These are phyloP conservation scores for Lasiosphaeria ovina DNA, from an alignment of 495 filamentous ascomycete species.

Conservation along the genomic window DNA sequence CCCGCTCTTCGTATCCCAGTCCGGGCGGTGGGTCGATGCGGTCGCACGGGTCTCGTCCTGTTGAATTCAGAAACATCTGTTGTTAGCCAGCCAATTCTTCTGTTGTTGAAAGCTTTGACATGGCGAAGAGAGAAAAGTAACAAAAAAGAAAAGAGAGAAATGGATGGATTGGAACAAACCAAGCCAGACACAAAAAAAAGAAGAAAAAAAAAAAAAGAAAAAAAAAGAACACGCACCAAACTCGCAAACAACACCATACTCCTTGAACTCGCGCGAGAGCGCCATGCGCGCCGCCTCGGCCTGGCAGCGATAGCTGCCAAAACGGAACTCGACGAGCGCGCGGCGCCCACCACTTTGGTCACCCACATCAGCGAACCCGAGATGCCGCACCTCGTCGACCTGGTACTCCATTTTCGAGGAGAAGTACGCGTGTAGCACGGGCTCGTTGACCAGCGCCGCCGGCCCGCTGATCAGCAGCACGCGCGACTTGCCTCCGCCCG, in stretches of 20 bases:
- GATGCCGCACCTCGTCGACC: constrained; percentile 19
- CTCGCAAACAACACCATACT: constrained; percentile 22
- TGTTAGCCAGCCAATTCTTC: too few relatives aligned
- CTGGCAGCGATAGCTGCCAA: constrained; percentile 45
- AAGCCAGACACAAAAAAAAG: too few relatives aligned
- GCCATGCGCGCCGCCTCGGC: constrained; percentile 39
- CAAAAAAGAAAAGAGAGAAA: neutral
- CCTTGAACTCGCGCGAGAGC: constrained; percentile 31
- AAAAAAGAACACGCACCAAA: constrained; percentile 21
- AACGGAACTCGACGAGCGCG: constrained; percentile 36
- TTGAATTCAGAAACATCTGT: neutral
- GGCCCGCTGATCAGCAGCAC: constrained; percentile 30
- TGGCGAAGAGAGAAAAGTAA: neutral
- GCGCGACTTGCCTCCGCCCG: constrained; percentile 18
- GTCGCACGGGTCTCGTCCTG: constrained; percentile 22
- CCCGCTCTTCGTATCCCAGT: too few relatives aligned
- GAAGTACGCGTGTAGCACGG: constrained; percentile 22
- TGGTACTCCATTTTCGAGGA: constrained; percentile 26
- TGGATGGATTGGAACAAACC: too few relatives aligned
- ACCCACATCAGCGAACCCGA: neutral
- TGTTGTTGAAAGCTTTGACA: too few relatives aligned
- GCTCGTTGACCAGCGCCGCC: constrained; percentile 17
- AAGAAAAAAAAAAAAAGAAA: constrained; percentile 2
- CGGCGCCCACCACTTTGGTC: neutral
- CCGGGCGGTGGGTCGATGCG: neutral